A percentile compares a stretch with the other conserved stretches of the same genome.
Conservation (phyloP, 768 basidiomycete genomes). For the Phanerodontia chrysosporium region DNA sequence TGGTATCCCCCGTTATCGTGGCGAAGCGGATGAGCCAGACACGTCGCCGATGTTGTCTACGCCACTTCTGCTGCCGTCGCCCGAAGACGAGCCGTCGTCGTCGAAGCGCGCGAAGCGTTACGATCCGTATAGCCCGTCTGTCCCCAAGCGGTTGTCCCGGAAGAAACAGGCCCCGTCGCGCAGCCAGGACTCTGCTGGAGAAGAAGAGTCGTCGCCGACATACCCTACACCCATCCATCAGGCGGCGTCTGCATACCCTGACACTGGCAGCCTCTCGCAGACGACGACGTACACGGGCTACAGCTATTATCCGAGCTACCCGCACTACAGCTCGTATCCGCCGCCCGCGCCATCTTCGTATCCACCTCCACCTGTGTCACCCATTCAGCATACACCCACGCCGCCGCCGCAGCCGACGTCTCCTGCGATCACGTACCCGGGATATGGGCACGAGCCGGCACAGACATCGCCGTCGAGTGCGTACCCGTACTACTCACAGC, state of each 20-base stretch:
- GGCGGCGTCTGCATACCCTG: conserved; percentile 6
- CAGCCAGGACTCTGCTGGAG: conserved; percentile 16
- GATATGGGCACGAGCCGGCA: not conserved
- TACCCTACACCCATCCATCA: conserved; percentile 7
- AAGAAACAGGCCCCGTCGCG: conserved; percentile 22
- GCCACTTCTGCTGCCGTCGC: conserved; percentile 16
- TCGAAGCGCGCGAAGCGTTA: conserved; percentile 29
- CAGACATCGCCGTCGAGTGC: not conserved
- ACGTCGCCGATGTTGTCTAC: conserved; percentile 27
- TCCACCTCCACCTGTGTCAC: conserved; percentile 6
- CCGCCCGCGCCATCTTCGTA: conserved; percentile 3
- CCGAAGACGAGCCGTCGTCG: conserved; percentile 19
- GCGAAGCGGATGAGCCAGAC: conserved; percentile 69
- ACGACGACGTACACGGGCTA: conserved; percentile 7
- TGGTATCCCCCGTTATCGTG: conserved; percentile 77
- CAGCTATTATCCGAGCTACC: conserved; percentile 10
- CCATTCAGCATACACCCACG: conserved; percentile 11
- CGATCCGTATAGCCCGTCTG: conserved; percentile 25
- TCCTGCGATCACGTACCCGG: conserved; percentile 6
- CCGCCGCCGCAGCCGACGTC: conserved; percentile 10
- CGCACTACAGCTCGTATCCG: conserved; percentile 5
- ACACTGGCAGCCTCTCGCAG: conserved; percentile 6
- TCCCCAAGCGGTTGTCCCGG: conserved; percentile 18
- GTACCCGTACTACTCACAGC: not conserved
- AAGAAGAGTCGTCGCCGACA: conserved; percentile 4